Percentiles rank a stretch among this genome's conserved stretches.
These are phyloP conservation scores for Tricholoma furcatifolium DNA, from an alignment of 768 basidiomycete species.

Conservation along the genomic window DNA sequence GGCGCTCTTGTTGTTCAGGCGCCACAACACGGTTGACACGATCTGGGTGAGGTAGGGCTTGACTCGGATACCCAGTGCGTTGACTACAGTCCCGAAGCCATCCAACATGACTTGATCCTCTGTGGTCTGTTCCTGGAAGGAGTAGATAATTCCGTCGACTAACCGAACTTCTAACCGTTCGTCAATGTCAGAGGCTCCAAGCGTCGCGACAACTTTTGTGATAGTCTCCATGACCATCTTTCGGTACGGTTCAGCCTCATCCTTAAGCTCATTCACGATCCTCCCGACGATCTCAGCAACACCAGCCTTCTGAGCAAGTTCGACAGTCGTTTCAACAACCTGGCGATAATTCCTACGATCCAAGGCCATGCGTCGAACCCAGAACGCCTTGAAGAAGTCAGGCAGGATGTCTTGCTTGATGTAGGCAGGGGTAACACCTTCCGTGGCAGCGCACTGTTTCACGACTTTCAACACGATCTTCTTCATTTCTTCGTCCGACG, in stretches of 20 bases:
- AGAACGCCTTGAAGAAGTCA: slow-evolving; percentile 99
- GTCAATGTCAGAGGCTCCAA: slow-evolving; percentile 97
- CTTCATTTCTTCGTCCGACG: slow-evolving; percentile 99
- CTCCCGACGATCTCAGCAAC: slow-evolving; percentile 94
- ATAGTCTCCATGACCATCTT: slow-evolving; percentile 99
- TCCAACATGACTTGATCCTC: slow-evolving; percentile 99
- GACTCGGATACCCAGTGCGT: slow-evolving; percentile 93
- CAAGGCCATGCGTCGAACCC: slow-evolving; percentile 97
- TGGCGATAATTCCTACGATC: slow-evolving; percentile 95
- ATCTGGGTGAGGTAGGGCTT: slow-evolving; percentile 99
- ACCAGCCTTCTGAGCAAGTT: slow-evolving; percentile 95
- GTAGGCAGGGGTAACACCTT: slow-evolving; percentile 94
- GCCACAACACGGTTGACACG: slow-evolving; percentile 98
- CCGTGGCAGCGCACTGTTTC: slow-evolving; percentile 97
- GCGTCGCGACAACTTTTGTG: slow-evolving; percentile 89
- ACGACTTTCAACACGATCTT: slow-evolving; percentile 99
- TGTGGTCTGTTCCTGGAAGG: slow-evolving; percentile 99
- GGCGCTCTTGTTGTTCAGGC: slow-evolving; percentile 98
- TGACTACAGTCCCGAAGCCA: slow-evolving; percentile 96
- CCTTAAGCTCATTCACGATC: slow-evolving; percentile 87
- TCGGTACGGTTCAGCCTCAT: slow-evolving; percentile 86
- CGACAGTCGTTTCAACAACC: slow-evolving; percentile 98
- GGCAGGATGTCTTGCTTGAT: slow-evolving; percentile 98
- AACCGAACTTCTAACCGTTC: slow-evolving; percentile 92
- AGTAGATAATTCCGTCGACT: slow-evolving; percentile 98